Percentiles rank a stretch among this genome's conserved stretches.
Evolutionary conservation across 2,329 filamentous ascomycete genomes (phyloP).

Genomic region (Thielaviopsis euricoi): DNA sequence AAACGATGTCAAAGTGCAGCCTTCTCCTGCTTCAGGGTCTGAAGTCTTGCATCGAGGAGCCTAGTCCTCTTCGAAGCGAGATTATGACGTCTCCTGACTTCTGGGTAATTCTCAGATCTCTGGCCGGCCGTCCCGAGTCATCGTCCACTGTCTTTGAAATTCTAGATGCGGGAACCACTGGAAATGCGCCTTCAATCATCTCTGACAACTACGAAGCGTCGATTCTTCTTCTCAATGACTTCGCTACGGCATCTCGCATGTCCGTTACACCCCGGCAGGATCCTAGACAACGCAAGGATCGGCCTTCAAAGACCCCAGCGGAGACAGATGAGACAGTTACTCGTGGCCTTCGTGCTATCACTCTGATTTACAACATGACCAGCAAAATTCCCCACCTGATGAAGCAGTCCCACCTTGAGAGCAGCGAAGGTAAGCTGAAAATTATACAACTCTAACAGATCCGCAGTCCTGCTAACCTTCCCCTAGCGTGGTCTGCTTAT

Average conservation of each 20-base stretch:
- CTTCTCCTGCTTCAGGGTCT: constrained; percentile 64
- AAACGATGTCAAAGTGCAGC: constrained; percentile 59
- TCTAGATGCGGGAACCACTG: constrained; percentile 59
- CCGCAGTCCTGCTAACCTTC: not conserved
- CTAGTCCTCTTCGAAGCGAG: constrained; percentile 68
- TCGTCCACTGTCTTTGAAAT: constrained; percentile 72
- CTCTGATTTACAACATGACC: constrained; percentile 68
- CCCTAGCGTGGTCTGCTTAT: constrained; percentile 84
- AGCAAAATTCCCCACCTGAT: constrained; percentile 71
- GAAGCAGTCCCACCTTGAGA: constrained; percentile 82
- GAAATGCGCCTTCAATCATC: constrained; percentile 66
- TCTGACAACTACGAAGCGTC: constrained; percentile 92
- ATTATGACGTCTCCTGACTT: constrained; percentile 95
- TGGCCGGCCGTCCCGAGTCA: constrained; percentile 53
- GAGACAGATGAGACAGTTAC: constrained; percentile 5
- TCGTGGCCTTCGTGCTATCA: constrained; percentile 66
- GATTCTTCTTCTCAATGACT: constrained; percentile 71
- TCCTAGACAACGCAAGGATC: constrained; percentile 1
- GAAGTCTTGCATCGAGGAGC: constrained; percentile 60
- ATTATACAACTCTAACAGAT: constrained; percentile 15
- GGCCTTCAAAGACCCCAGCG: not conserved
- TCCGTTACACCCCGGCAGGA: not conserved
- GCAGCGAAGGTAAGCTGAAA: constrained; percentile 49
- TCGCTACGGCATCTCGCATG: constrained; percentile 46
- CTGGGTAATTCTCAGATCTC: constrained; percentile 71